These are phyloP conservation scores for Microdochium trichocladiopsis DNA, from an alignment of 2,329 filamentous ascomycete species.

Conservation along the genomic window DNA sequence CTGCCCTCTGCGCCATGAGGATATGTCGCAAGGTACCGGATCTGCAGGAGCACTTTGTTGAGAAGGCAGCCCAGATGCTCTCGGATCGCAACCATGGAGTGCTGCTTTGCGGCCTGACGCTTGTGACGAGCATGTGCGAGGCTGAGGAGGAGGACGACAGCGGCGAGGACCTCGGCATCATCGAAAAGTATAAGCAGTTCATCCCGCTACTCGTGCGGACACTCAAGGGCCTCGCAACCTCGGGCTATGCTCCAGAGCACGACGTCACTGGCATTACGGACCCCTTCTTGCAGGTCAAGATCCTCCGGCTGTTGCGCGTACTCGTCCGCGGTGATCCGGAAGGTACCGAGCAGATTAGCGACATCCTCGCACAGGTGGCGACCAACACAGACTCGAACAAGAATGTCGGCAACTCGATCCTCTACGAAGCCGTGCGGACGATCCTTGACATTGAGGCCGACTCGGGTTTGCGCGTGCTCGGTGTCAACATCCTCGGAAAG, in stretches of 20 bases:
- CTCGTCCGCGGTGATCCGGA: slow-evolving; percentile 79
- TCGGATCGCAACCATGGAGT: slow-evolving; percentile 96
- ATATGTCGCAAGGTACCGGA: slow-evolving; percentile 98
- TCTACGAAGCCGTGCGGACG: slow-evolving; percentile 94
- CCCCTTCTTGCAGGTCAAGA: slow-evolving; percentile 95
- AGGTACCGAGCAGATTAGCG: slow-evolving; percentile 95
- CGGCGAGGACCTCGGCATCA: slow-evolving; percentile 78
- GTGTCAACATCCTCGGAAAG: slow-evolving; percentile 97
- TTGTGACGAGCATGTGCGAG: slow-evolving; percentile 89
- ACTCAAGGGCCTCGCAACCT: slow-evolving; percentile 85
- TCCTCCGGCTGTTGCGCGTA: slow-evolving; percentile 77
- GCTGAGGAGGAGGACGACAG: slow-evolving; percentile 73
- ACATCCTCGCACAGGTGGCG: slow-evolving; percentile 93
- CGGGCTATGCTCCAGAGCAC: slow-evolving; percentile 94
- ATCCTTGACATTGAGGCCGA: slow-evolving; percentile 98
- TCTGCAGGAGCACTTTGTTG: slow-evolving; percentile 91
- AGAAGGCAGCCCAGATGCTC: slow-evolving; percentile 83
- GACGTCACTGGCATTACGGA: slow-evolving; percentile 98
- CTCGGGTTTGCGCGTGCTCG: slow-evolving; percentile 85
- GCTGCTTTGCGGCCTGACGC: slow-evolving; percentile 80
- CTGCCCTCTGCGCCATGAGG: slow-evolving; percentile 96
- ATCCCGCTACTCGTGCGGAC: slow-evolving; percentile 84
- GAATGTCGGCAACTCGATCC: slow-evolving; percentile 96
- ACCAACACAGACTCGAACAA: slow-evolving; percentile 98
- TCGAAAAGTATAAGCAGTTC: slow-evolving; percentile 84